Base-by-base conservation (phyloP, 805 yeast species). In the Saccharomyces mikatae region DNA sequence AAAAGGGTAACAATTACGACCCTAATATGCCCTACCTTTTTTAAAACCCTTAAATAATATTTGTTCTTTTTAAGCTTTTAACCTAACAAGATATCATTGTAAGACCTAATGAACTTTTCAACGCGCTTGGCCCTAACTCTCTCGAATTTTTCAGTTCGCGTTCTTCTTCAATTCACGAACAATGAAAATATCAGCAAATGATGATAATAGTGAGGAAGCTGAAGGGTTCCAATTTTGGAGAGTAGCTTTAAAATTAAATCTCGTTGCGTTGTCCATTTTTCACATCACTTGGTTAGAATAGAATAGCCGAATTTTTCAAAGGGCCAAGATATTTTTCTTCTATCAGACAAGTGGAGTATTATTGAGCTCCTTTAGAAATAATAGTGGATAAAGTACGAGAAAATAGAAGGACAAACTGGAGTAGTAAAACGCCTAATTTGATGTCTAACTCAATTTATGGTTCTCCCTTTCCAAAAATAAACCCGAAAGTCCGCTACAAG, bases 401-500 rank as follows among this genome's bases (percentile, higher is more conserved):
- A 36, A 36, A 17, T 2, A 17, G 1, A 5, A 17, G 22, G 10
- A 36, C 8, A 5, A 4, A 36, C 8, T 8, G 13, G 8, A 22
- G 13, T n/a, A 17, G 10, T 9, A 8, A 17, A 36, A 4, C 44
- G 44, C 22, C 24, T 11, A 36, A 17, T 22, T 36, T 9, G 17
- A 62, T 61, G 64, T 57, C 58, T 14, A 58, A 61, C 32, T 60
- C 63, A 55, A 66, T 74, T 52, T 69, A 71, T 28, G 74, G 72
- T 52, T 70, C 75, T n/a, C 74, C 77, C 1, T 87, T 87, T 60
- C 95, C 95, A 1, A 86, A 89, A 0, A 70, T 87, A 56, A 82
- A 81, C 53, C 80, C 86, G 0, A 79, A 79, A 41, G 82, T 78
- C 49, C 71, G 82, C 29, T 84, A 83, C 61, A 76, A 77, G 60